These are phyloP conservation scores for Diutina sp. DNA, from an alignment of 1,139 yeast species.

Conservation along the genomic window DNA sequence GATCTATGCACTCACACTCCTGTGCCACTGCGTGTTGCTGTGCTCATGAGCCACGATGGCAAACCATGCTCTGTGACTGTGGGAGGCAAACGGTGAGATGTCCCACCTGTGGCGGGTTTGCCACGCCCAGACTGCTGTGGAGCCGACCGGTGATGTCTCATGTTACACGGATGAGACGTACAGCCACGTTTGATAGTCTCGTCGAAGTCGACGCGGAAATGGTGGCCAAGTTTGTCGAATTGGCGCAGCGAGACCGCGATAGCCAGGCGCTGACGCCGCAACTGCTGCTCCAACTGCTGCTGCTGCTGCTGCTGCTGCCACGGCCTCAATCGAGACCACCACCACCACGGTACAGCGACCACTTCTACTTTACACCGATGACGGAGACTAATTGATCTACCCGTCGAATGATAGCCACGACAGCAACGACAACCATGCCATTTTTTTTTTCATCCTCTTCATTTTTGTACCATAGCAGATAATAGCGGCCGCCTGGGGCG, in stretches of 20 bases:
- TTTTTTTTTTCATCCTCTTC: neutral
- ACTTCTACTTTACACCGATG: neutral
- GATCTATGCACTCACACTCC: neutral
- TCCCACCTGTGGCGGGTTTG: neutral
- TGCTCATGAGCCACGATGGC: neutral
- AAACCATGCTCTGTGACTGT: constrained; percentile 1
- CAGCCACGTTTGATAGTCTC: neutral
- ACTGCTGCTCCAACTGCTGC: neutral
- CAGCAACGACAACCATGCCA: neutral
- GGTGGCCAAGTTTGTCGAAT: neutral
- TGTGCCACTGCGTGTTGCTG: neutral
- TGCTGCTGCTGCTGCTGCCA: neutral
- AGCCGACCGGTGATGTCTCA: neutral
- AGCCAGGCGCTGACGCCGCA: neutral
- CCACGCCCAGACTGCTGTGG: neutral
- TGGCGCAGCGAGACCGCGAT: neutral
- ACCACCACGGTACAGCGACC: neutral
- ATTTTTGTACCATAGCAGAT: neutral
- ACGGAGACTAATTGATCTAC: neutral
- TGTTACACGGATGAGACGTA: neutral
- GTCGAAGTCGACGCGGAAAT: neutral
- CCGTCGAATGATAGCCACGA: neutral
- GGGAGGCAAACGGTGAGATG: neutral
- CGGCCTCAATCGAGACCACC: neutral
- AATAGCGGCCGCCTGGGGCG: neutral